Evolutionary conservation across 1,284 basidiomycete genomes (phyloP).

Genomic region (Xanthoconium separans): DNA sequence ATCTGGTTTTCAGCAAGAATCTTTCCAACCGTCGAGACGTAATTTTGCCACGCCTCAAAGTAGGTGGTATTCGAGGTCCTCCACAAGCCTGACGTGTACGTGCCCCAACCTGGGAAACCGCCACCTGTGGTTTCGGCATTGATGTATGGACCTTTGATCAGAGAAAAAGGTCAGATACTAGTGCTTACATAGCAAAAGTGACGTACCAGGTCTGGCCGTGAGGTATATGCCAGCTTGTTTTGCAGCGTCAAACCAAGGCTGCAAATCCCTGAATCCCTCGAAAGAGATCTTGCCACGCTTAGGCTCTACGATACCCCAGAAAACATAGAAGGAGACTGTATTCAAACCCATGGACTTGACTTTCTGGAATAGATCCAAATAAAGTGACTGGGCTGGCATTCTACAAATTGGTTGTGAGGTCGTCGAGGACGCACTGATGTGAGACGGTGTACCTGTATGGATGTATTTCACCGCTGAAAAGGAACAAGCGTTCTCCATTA

Average conservation of each 20-base stretch:
- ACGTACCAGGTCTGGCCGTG: conserved; percentile 43
- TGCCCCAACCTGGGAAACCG: conserved; percentile 52
- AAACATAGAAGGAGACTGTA: conserved; percentile 46
- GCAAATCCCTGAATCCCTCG: conserved; percentile 46
- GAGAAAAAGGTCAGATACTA: neutral
- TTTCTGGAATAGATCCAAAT: conserved; percentile 46
- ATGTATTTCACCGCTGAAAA: conserved; percentile 50
- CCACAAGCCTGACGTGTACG: conserved; percentile 45
- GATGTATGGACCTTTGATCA: conserved; percentile 44
- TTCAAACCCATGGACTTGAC: conserved; percentile 49
- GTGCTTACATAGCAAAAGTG: neutral
- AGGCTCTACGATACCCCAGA: conserved; percentile 45
- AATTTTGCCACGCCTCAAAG: conserved; percentile 42
- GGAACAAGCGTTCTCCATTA: conserved; percentile 44
- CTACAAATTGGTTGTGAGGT: conserved; percentile 18
- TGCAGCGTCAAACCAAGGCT: conserved; percentile 48
- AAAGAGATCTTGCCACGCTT: conserved; percentile 46
- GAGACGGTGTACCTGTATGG: conserved; percentile 37
- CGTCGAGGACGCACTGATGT: neutral
- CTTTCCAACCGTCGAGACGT: conserved; percentile 39
- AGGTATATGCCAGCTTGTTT: conserved; percentile 46
- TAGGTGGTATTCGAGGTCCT: conserved; percentile 45
- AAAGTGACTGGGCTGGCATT: conserved; percentile 42
- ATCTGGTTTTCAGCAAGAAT: conserved; percentile 50
- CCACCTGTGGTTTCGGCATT: conserved; percentile 55